Base-by-base conservation (phyloP, 495 filamentous ascomycete genomes). In the Apiosordaria backusii region DNA sequence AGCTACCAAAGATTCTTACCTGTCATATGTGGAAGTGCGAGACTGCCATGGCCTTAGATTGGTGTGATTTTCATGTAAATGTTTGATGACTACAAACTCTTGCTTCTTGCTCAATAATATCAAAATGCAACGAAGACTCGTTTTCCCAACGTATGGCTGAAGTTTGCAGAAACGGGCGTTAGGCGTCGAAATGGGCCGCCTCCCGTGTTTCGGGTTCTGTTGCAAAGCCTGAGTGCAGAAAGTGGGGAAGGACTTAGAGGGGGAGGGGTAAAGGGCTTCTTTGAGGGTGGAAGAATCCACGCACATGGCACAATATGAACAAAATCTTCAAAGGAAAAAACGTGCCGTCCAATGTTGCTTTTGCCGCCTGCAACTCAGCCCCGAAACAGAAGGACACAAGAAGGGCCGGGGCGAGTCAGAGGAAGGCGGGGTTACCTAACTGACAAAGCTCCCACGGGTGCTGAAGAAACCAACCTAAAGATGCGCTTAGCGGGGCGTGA, bases 401-500 rank as follows among this genome's bases (percentile, higher is more conserved):
- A 61, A 45, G 24, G 59, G 19, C 26, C 16, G 59, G 27, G 59
- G 29, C 59, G 27, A 61, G 59, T 61, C 59, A 61, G 59, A 45
- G 6, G 57, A 13, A 57, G 57, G 57, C 57, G 57, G 59, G 59
- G 27, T 19, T 19, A 23, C 16, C 16, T 10, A 26, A 23, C n/a
- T n/a, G n/a, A n/a, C n/a, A n/a, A n/a, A n/a, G n/a, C n/a, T n/a
- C 21, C 9, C 24, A 22, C 23, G 22, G 57, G 16, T 60, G 22
- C 5, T n/a, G 24, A 25, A 59, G 23, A 13, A 16, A 6, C 5
- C 5, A 10, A 9, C 19, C 26, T 23, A 26, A n/a, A 27, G 16
- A 60, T 61, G 59, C 59, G 59, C 26, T 61, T 61, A 61, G 59
- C 59, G 59, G 59, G 59, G 59, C 27, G 27, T 15, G 59, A 61